phyloP scores from a whole-genome alignment of 2,329 filamentous ascomycete genomes.

The Cordyceps farinosa region DNA sequence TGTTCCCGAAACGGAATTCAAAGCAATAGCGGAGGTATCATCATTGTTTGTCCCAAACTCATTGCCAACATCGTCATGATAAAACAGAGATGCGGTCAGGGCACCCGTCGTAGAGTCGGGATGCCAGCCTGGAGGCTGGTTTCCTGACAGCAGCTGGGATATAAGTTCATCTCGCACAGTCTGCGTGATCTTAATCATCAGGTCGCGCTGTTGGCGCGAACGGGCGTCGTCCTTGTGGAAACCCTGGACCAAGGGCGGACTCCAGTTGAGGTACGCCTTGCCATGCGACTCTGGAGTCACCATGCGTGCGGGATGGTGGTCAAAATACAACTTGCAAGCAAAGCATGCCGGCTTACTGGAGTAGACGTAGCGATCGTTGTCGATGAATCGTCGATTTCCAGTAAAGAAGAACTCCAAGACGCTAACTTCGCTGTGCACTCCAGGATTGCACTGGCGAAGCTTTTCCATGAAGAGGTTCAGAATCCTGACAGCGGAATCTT shows the following conservation, averaged over 20 bases:
- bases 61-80: not conserved
- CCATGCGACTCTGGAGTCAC: slow-evolving; percentile 35
- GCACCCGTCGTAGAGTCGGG: slow-evolving; percentile 2
- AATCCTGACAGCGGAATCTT: not conserved
- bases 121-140: not conserved
- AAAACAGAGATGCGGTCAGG: too few relatives aligned
- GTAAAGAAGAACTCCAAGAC: slow-evolving; percentile 44
- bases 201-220: slow-evolving; percentile 8
- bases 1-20: not conserved
- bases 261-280: slow-evolving; percentile 42
- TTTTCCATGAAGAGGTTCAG: slow-evolving; percentile 23
- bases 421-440: slow-evolving; percentile 46
- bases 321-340: slow-evolving; percentile 45
- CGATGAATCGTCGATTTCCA: slow-evolving; percentile 31
- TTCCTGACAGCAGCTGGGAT: not conserved
- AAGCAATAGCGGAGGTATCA: not conserved
- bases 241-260: slow-evolving; percentile 19
- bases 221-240: not conserved
- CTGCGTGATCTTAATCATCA: slow-evolving; percentile 10
- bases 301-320: slow-evolving; percentile 33
- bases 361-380: slow-evolving; percentile 43
- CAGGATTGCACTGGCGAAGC: slow-evolving; percentile 25
- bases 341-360: slow-evolving; percentile 52
- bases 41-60: not conserved
- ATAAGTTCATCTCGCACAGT: not conserved